Conservation (phyloP, 768 basidiomycete genomes). For the Phaffia tasmanica region DNA sequence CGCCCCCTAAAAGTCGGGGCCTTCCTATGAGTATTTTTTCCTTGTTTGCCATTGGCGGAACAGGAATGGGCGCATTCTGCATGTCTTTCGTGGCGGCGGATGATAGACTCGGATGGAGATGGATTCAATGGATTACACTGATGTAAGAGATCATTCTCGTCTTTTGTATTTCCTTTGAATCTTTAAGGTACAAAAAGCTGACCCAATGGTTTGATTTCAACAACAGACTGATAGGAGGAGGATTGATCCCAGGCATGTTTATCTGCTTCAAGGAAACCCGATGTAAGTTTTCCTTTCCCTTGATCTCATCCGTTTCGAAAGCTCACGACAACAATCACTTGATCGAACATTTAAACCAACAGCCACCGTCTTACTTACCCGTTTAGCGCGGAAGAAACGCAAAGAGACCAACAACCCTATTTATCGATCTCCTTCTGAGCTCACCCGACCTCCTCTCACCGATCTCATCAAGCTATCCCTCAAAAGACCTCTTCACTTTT, state of each 20-base stretch:
- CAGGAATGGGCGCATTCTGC: conserved; percentile 53
- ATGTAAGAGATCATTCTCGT: conserved; percentile 42
- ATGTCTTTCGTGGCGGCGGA: conserved; percentile 48
- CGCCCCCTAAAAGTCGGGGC: conserved; percentile 40
- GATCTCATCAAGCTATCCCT: conserved; percentile 58
- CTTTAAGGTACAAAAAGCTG: too few relatives aligned
- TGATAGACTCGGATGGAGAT: conserved; percentile 59
- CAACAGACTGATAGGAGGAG: conserved; percentile 39
- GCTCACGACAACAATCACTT: too few relatives aligned
- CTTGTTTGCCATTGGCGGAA: conserved; percentile 50
- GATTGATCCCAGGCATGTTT: conserved; percentile 46
- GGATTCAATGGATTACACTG: conserved; percentile 72
- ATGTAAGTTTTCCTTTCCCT: conserved; percentile 28
- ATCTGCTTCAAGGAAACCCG: conserved; percentile 64
- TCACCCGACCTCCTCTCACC: conserved; percentile 49
- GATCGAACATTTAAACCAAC: too few relatives aligned
- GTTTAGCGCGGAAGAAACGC: conserved; percentile 52
- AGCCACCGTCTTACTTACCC: conserved; percentile 54
- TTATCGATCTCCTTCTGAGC: conserved; percentile 55
- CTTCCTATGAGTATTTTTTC: conserved; percentile 68
- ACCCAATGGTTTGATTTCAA: not conserved
- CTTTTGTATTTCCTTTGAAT: conserved; percentile 20
- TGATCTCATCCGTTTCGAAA: too few relatives aligned
- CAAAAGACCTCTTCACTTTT: conserved; percentile 53
- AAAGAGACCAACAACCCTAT: conserved; percentile 54